Conservation (phyloP, 495 filamentous ascomycete species). For the Articulospora tetracladia region DNA sequence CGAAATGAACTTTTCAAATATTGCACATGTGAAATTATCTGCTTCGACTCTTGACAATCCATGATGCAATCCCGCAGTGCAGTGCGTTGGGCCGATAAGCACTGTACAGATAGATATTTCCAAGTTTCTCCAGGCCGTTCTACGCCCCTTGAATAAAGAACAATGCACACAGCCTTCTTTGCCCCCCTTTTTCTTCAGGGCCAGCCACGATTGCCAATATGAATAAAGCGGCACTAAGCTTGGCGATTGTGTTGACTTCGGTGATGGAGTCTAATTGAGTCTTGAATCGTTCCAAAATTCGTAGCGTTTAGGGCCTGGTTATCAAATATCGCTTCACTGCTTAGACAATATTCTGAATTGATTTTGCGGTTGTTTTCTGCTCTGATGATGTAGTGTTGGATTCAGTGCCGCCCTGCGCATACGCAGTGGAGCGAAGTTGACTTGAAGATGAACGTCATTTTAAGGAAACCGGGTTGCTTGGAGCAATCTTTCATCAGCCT, state of each 20-base stretch:
- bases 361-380: neutral
- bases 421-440: neutral
- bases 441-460: neutral
- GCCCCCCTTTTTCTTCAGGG: neutral
- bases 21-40: too few relatives aligned
- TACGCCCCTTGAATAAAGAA: neutral
- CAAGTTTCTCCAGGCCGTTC: neutral
- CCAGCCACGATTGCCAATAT: neutral
- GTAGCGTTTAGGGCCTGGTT: neutral
- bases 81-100: too few relatives aligned
- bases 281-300: too few relatives aligned
- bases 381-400: neutral
- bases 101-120: neutral
- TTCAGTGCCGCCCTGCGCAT: neutral
- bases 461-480: neutral
- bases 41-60: neutral
- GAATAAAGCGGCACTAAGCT: neutral
- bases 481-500: neutral
- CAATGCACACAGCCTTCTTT: neutral
- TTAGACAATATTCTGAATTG: neutral
- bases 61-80: slow-evolving; percentile 1
- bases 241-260: neutral
- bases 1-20: too few relatives aligned
- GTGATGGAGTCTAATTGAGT: neutral
- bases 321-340: neutral